Evolutionary conservation across 2,329 filamentous ascomycete species (phyloP), one percentile per base, ranked within the genome.

Genomic region (Fusarium sp.): DNA sequence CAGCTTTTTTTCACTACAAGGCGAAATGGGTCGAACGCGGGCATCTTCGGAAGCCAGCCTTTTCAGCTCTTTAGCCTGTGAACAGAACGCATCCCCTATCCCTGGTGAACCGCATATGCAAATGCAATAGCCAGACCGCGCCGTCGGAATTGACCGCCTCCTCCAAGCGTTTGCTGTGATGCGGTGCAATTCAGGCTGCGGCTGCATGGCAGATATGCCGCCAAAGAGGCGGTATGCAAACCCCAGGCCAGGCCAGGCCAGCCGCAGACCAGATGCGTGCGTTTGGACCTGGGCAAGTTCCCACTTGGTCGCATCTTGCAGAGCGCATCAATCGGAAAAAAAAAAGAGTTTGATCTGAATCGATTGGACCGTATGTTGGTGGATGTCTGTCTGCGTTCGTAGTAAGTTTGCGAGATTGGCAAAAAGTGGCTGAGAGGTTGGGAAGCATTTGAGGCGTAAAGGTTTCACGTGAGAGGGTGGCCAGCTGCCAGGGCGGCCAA

Each of bases 201-300:
- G 61, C 56, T 70, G 63, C 65, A 69, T 70, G 38, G 56, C 9
- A 38, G 18, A 33, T 71, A 60, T 58, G 36, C 27, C 31, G 36
- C 38, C 33, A 38, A 60, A 71, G 64, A 64, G 57, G 71, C 71
- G 71, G 63, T 73, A 68, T 69, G 63, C 62, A 67, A 55, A 51
- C 61, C 50, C 62, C 23, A 25, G 23, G 23, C 58, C 27, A 25
- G 23, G 23, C 58, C 27, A 29, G 27, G 9, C 27, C 27, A 66
- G 71, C 54, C 23, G 49, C 55, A 57, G 54, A 29, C n/a, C 58
- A 56, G 54, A 42, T 50, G 53, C 50, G 36, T 36, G 57, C 55
- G 64, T 57, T 68, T 57, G 50, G 51, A 23, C 38, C 53, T 55
- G 14, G 36, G 34, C 8, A 54, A 54, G 58, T 59, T 53, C 62